Evolutionary conservation across 1,284 basidiomycete species (phyloP).

Genomic region (Boletus smithii): DNA sequence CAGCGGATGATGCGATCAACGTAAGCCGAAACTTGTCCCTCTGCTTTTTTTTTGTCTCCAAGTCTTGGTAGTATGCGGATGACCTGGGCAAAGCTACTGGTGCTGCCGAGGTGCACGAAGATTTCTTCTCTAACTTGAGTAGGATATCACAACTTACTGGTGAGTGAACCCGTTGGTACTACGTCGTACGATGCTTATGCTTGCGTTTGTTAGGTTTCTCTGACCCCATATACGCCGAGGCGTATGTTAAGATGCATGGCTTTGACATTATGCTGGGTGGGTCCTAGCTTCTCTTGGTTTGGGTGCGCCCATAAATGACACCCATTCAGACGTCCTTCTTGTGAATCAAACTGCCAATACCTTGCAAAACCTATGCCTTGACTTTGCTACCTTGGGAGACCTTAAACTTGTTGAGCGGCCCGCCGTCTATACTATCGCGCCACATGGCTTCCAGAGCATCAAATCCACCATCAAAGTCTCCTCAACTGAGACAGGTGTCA

Average conservation of each 20-base stretch:
- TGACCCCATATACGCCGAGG: constrained; percentile 97
- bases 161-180: constrained; percentile 23
- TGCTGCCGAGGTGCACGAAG: constrained; percentile 78
- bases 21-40: constrained; percentile 45
- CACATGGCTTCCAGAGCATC: constrained; percentile 97
- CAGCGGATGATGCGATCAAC: constrained; percentile 75
- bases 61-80: constrained; percentile 67
- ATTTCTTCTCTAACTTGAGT: constrained; percentile 95
- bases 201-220: constrained; percentile 72
- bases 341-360: constrained; percentile 97
- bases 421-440: constrained; percentile 87
- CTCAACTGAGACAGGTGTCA: constrained; percentile 96
- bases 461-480: constrained; percentile 99
- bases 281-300: neutral
- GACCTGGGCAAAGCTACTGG: constrained; percentile 93
- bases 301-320: neutral
- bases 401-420: constrained; percentile 97
- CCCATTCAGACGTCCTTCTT: constrained; percentile 78
- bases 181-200: constrained; percentile 1
- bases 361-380: constrained; percentile 93
- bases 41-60: neutral
- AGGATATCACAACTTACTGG: constrained; percentile 95
- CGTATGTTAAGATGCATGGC: constrained; percentile 96
- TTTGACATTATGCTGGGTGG: constrained; percentile 93
- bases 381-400: constrained; percentile 97